These are phyloP conservation scores for Acanthamoeba culbertsoni DNA, from an alignment of 208 protist genomes.

Conservation along the genomic window DNA sequence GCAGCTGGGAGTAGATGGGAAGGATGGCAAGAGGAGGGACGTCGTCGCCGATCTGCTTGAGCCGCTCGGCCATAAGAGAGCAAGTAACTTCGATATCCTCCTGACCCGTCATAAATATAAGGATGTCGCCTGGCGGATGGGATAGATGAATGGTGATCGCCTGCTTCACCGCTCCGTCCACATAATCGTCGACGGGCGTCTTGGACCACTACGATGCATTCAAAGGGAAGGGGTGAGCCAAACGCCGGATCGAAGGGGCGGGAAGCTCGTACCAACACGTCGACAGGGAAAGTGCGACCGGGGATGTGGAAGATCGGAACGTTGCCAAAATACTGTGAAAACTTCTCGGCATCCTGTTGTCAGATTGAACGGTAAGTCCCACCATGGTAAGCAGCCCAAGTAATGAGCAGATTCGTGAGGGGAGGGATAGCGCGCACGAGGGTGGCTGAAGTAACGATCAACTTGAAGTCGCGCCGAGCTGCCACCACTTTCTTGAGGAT, in stretches of 20 bases:
- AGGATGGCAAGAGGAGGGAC: conserved; percentile 83
- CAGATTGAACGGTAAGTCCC: too few species aligned
- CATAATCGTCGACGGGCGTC: conserved; percentile 95
- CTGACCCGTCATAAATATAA: conserved; percentile 99
- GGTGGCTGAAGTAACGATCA: conserved; percentile 99
- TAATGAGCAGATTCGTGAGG: not conserved
- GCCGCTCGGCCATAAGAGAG: conserved; percentile 56
- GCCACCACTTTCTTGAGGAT: conserved; percentile 89
- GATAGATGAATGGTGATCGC: conserved; percentile 90
- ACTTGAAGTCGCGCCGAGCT: conserved; percentile 93
- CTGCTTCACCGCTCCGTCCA: conserved; percentile 95
- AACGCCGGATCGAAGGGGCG: not conserved
- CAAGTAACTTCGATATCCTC: conserved; percentile 96
- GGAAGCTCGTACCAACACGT: conserved; percentile 88
- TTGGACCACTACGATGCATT: conserved; percentile 74
- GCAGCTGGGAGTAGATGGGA: conserved; percentile 93
- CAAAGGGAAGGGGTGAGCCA: not conserved
- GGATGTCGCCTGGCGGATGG: conserved; percentile 96
- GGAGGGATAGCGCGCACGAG: conserved; percentile 89
- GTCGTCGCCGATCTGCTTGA: conserved; percentile 72
- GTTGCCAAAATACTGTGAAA: conserved; percentile 95
- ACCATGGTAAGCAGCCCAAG: too few species aligned
- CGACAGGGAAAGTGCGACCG: conserved; percentile 96
- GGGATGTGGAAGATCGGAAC: conserved; percentile 78
- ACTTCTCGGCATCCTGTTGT: conserved; percentile 92